phyloP scores from a whole-genome alignment of 257 asterid species.

The Fraxinus anomala region DNA sequence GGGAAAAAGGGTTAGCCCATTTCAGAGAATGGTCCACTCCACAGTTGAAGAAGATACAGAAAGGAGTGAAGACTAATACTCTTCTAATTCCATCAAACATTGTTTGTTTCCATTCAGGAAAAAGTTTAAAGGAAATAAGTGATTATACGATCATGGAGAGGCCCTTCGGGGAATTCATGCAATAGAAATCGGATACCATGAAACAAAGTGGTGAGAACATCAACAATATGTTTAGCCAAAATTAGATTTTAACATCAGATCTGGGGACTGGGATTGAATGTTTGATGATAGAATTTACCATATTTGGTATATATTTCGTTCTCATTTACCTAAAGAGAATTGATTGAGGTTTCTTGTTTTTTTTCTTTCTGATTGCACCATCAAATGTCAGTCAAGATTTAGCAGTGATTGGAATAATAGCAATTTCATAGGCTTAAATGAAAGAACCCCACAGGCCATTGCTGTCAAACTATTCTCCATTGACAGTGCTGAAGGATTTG shows the following conservation, averaged over 20 bases:
- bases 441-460: not conserved
- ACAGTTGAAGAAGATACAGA: slow-evolving; percentile 23
- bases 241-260: slow-evolving; percentile 17
- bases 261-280: not conserved
- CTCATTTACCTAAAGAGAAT: slow-evolving; percentile 7
- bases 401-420: not conserved
- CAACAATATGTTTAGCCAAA: slow-evolving; percentile 25
- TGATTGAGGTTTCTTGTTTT: slow-evolving; percentile 1
- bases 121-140: not conserved
- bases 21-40: slow-evolving; percentile 22
- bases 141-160: slow-evolving; percentile 32
- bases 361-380: not conserved
- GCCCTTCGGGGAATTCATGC: slow-evolving; percentile 22
- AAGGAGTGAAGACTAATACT: slow-evolving; percentile 24
- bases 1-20: not conserved
- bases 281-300: slow-evolving; percentile 2
- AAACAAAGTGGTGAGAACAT: not conserved
- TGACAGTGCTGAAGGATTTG: not conserved
- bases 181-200: slow-evolving; percentile 32
- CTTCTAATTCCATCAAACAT: slow-evolving; percentile 30
- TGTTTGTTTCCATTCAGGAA: slow-evolving; percentile 38
- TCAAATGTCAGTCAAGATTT: slow-evolving; percentile 6
- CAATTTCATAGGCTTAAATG: not conserved
- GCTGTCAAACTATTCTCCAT: not conserved
- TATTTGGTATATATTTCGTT: slow-evolving; percentile 7